Evolutionary conservation across 768 basidiomycete genomes (phyloP), one percentile per base, ranked within the genome.

Genomic region (Gloeostereum incarnatum): DNA sequence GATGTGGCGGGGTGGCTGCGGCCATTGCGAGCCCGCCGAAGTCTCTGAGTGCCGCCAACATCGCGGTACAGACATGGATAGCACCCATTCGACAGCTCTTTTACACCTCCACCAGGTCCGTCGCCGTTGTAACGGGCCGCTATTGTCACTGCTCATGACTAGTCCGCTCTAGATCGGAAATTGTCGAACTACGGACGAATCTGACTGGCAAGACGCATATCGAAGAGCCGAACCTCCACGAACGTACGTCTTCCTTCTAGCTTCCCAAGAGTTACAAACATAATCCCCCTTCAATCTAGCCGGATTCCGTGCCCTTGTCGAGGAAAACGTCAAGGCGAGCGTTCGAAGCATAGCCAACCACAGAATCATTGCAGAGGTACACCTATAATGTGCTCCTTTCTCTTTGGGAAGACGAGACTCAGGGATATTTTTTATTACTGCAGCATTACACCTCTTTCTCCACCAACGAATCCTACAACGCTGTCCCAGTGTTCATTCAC

Each of bases 251-350:
- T 39, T 41, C 22, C 9, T 19, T 21, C 16, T 20, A 4, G 8
- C n/a, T n/a, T n/a, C n/a, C n/a, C n/a, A n/a, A n/a, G 10, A 9
- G 19, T 25, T 5, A 32, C n/a, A 11, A 9, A 21, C 18, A 27
- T 6, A 14, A 7, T 1, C 14, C 30, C 14, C 14, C 6, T 19
- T 25, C 18, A 8, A 5, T 38, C 3, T 24, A 66, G 63, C 60
- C 20, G 62, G 56, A 13, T 65, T 63, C 50, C 58, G 65, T 23
- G 66, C 65, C 0, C 58, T 68, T 4, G 61, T 68, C 3, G 66
- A 68, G 40, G 65, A 68, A 40, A 66, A 68, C 26, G 61, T 66
- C 9, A 66, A 51, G 33, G 46, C 44, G 3, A 49, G 51, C 17
- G 54, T 56, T 5, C 40, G 37, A n/a, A 40, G 48, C 5, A 44